phyloP scores from a whole-genome alignment of 148 eudicot genomes.

The Amaranthus cruentus region DNA sequence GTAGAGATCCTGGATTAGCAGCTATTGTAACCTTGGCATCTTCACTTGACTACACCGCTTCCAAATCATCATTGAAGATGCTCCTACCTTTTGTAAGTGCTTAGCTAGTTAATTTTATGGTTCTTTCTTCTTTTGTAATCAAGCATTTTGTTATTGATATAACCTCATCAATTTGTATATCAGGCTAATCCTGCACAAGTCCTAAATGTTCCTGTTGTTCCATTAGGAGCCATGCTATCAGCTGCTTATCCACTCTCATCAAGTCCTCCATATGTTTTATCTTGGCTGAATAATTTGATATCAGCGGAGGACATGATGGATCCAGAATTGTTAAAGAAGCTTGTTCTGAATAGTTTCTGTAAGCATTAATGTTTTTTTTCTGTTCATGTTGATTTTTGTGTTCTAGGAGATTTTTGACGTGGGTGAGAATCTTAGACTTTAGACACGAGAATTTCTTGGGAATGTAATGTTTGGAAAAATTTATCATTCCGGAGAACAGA shows the following conservation, averaged over 20 bases:
- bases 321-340: conserved; percentile 50
- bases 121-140: no score
- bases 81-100: conserved; percentile 48
- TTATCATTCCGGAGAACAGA: no score
- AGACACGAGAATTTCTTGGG: no score
- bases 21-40: conserved; percentile 57
- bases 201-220: no score
- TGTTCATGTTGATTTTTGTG: no score
- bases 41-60: conserved; percentile 65
- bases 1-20: conserved; percentile 40
- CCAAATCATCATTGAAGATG: conserved; percentile 48
- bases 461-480: no score
- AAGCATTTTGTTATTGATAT: no score
- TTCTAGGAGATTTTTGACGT: no score
- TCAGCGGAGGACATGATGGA: conserved; percentile 50
- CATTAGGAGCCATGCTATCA: conserved; percentile 28
- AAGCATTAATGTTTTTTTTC: conserved; percentile 18
- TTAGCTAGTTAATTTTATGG: no score
- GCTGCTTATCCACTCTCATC: conserved; percentile 37
- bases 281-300: conserved; percentile 42
- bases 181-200: conserved; percentile 55
- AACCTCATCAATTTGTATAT: not conserved
- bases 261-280: no score
- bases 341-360: conserved; percentile 54
- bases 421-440: no score